These are phyloP conservation scores for Phyllosticta capitalensis DNA, from an alignment of 2,329 filamentous ascomycete genomes.

Conservation along the genomic window DNA sequence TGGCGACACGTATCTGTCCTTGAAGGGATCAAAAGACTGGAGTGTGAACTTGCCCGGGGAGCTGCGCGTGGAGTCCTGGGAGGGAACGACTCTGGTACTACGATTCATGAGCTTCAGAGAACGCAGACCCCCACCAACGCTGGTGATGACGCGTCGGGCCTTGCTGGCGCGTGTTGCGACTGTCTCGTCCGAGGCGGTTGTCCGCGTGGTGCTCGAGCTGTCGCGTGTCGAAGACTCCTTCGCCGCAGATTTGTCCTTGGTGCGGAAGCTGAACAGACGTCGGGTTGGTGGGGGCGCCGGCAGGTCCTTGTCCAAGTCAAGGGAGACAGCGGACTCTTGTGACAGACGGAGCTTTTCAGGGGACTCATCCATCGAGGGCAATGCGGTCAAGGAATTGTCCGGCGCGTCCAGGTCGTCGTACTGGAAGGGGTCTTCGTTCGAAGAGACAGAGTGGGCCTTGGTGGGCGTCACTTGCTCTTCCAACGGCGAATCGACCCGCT, in stretches of 20 bases:
- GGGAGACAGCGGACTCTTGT: background rate
- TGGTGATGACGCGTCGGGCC: background rate
- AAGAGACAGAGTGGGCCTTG: too few relatives aligned
- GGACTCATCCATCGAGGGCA: background rate
- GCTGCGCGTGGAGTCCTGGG: background rate
- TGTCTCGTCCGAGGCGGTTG: background rate
- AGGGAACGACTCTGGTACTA: too few relatives aligned
- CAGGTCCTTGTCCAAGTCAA: background rate
- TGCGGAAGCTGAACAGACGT: background rate
- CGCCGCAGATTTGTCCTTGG: background rate
- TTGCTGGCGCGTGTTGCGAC: too few relatives aligned
- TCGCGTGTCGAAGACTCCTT: too few relatives aligned
- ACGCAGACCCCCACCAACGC: background rate
- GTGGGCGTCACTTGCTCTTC: too few relatives aligned
- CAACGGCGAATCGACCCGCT: too few relatives aligned
- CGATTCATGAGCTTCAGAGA: background rate
- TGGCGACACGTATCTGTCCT: too few relatives aligned
- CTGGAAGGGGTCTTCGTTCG: background rate
- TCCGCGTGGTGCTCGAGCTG: background rate
- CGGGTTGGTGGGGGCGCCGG: too few relatives aligned
- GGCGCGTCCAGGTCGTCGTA: background rate
- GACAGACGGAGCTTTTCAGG: background rate
- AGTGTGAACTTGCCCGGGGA: too few relatives aligned
- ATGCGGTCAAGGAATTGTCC: background rate
- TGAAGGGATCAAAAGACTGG: too few relatives aligned